phyloP scores from a whole-genome alignment of 805 yeast species.

The Monosporozyma aquatica region DNA sequence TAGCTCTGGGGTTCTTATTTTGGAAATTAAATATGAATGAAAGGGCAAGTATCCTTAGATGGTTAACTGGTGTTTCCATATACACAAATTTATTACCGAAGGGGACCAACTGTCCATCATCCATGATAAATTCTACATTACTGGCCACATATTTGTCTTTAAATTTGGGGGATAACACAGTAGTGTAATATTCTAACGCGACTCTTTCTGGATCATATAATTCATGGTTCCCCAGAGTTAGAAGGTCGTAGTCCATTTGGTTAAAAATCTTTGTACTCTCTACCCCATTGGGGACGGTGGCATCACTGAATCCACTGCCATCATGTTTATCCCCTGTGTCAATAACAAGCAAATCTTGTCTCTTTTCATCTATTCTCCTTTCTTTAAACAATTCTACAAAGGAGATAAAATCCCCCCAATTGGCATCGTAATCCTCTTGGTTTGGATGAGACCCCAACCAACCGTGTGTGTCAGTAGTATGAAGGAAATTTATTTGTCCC shows the following conservation, averaged over 20 bases:
- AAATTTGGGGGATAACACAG: conserved; percentile 43
- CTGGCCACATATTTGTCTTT: conserved; percentile 61
- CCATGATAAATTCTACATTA: conserved; percentile 52
- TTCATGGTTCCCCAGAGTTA: conserved; percentile 90
- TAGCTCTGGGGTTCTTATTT: conserved; percentile 45
- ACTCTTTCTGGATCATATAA: conserved; percentile 62
- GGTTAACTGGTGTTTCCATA: conserved; percentile 51
- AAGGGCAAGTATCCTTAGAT: conserved; percentile 50
- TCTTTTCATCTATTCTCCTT: conserved; percentile 18
- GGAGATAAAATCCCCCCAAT: conserved; percentile 87
- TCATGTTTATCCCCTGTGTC: conserved; percentile 94
- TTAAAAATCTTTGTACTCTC: conserved; percentile 55
- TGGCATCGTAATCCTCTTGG: conserved; percentile 68
- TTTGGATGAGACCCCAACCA: conserved; percentile 89
- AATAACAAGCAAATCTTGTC: conserved; percentile 59
- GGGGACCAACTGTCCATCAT: conserved; percentile 40
- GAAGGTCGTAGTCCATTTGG: conserved; percentile 58
- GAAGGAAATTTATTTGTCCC: conserved; percentile 76
- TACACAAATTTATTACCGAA: conserved; percentile 62
- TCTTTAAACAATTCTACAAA: conserved; percentile 47
- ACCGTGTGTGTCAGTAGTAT: conserved; percentile 95
- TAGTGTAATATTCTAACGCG: conserved; percentile 49
- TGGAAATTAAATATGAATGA: conserved; percentile 75
- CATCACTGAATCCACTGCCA: conserved; percentile 85
- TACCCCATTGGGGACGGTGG: conserved; percentile 63